A percentile compares a stretch with the other conserved stretches of the same genome.
phyloP scores from a whole-genome alignment of 768 basidiomycete genomes.

The Suillus hirtellus region DNA sequence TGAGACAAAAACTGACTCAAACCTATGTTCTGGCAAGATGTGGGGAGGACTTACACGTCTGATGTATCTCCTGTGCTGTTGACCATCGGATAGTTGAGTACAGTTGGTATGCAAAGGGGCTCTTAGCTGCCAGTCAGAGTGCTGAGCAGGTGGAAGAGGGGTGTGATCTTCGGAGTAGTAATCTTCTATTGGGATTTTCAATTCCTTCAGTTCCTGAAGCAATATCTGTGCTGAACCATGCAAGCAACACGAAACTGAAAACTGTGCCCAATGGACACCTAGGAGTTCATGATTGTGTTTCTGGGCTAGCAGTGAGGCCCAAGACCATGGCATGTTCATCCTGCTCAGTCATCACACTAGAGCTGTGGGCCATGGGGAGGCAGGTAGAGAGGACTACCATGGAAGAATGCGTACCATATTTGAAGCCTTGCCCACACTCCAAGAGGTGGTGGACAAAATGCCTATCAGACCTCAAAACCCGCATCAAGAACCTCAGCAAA shows the following conservation, averaged over 20 bases:
- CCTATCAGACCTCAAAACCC: too few species aligned
- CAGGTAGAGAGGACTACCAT: too few species aligned
- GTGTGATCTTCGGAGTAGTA: conserved; percentile 32
- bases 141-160: conserved; percentile 25
- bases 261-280: conserved; percentile 1
- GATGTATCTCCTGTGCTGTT: conserved; percentile 26
- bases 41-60: conserved; percentile 42
- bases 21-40: conserved; percentile 60
- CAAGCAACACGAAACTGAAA: conserved; percentile 20
- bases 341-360: too few species aligned
- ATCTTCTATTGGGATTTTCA: conserved; percentile 26
- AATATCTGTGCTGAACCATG: conserved; percentile 13
- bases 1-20: conserved; percentile 53
- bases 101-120: conserved; percentile 44
- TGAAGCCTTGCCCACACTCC: too few species aligned
- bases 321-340: too few species aligned
- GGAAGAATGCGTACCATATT: too few species aligned
- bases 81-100: conserved; percentile 18
- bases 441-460: too few species aligned
- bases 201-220: conserved; percentile 18
- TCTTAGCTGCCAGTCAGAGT: conserved; percentile 66
- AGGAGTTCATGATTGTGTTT: not conserved
- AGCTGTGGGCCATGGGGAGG: too few species aligned
- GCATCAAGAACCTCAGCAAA: too few species aligned
- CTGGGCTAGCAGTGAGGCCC: not conserved